These are phyloP conservation scores for Alternaria triticina DNA, from an alignment of 2,329 filamentous ascomycete species.

Conservation along the genomic window DNA sequence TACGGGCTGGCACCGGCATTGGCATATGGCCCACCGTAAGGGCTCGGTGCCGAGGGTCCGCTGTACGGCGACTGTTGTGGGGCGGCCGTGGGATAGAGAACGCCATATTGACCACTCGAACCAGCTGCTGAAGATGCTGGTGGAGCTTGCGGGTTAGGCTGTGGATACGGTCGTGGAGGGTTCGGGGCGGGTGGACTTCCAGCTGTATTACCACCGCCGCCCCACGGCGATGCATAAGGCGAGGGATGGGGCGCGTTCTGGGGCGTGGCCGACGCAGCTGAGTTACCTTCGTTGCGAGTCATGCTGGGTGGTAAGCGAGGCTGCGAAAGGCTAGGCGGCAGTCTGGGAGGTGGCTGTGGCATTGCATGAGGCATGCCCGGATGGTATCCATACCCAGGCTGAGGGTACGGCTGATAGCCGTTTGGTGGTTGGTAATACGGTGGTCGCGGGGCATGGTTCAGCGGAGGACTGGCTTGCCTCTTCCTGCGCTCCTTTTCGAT, in stretches of 20 bases:
- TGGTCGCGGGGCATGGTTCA: constrained; percentile 38
- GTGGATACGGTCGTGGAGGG: constrained; percentile 41
- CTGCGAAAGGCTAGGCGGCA: constrained; percentile 35
- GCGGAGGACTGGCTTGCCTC: constrained; percentile 56
- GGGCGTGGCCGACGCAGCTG: constrained; percentile 30
- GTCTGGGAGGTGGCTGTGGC: constrained; percentile 37
- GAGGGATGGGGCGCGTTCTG: constrained; percentile 37
- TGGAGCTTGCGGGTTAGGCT: constrained; percentile 32
- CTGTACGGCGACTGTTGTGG: constrained; percentile 31
- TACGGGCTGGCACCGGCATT: constrained; percentile 40
- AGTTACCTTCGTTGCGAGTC: constrained; percentile 34
- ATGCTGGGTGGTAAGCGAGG: constrained; percentile 48
- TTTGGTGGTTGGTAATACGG: constrained; percentile 42
- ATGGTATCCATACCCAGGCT: constrained; percentile 37
- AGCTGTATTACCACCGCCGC: constrained; percentile 36
- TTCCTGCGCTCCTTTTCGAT: constrained; percentile 65
- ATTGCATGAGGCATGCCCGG: constrained; percentile 40
- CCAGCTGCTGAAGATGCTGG: constrained; percentile 28
- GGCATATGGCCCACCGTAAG: constrained; percentile 40
- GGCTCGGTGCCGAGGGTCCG: constrained; percentile 25
- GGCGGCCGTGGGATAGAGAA: constrained; percentile 41
- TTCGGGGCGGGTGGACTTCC: constrained; percentile 33
- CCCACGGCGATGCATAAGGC: constrained; percentile 48
- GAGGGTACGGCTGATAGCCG: constrained; percentile 37
- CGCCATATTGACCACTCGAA: constrained; percentile 42